A percentile compares a stretch with the other conserved stretches of the same genome.
phyloP scores from a whole-genome alignment of 2,329 filamentous ascomycete species.

The Talaromyces sp. region DNA sequence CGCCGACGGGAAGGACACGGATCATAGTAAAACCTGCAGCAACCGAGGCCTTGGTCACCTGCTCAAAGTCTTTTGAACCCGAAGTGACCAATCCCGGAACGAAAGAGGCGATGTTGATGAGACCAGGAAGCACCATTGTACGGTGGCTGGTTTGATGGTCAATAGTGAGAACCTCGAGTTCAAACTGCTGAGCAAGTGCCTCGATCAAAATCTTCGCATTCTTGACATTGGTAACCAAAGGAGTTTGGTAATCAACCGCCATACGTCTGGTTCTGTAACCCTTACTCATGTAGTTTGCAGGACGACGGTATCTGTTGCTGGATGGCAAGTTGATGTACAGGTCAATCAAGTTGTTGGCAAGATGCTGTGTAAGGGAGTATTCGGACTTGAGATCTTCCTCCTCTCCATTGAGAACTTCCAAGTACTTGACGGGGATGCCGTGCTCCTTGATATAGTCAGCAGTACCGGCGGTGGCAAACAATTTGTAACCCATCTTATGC shows the following conservation, averaged over 20 bases:
- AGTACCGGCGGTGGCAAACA: constrained; percentile 94
- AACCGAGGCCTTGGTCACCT: constrained; percentile 69
- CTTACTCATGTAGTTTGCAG: constrained; percentile 97
- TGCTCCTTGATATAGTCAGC: constrained; percentile 95
- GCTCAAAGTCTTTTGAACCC: constrained; percentile 64
- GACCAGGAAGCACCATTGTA: constrained; percentile 67
- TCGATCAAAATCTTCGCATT: constrained; percentile 97
- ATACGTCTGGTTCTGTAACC: constrained; percentile 95
- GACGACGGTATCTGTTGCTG: constrained; percentile 92
- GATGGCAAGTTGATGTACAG: constrained; percentile 99
- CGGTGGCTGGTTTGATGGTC: constrained; percentile 91
- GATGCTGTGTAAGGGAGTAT: constrained; percentile 93
- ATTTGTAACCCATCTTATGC: constrained; percentile 85
- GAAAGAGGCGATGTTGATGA: constrained; percentile 77
- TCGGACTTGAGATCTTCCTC: constrained; percentile 87
- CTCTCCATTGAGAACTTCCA: constrained; percentile 76
- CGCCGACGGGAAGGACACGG: constrained; percentile 70
- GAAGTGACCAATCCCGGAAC: constrained; percentile 67
- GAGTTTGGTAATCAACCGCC: constrained; percentile 97
- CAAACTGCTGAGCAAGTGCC: constrained; percentile 84
- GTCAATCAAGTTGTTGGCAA: constrained; percentile 97
- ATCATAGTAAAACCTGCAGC: constrained; percentile 77
- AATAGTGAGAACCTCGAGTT: constrained; percentile 74
- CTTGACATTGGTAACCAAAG: constrained; percentile 97
- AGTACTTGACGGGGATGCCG: constrained; percentile 84